Evolutionary conservation across 2,329 filamentous ascomycete species (phyloP).

Genomic region (Phoma sp.): DNA sequence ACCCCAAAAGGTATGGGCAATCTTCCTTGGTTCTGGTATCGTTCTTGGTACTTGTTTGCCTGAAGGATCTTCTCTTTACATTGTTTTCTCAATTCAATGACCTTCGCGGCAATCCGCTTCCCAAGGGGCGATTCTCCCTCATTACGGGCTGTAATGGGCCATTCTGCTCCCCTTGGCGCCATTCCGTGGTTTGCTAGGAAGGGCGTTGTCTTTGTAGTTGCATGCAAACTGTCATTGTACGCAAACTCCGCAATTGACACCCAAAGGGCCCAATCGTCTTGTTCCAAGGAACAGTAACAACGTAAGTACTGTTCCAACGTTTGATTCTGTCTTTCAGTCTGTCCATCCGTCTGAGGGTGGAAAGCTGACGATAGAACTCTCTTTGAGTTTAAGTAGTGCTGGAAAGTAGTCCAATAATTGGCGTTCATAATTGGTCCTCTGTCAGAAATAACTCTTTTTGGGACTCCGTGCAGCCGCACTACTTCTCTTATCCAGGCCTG

Average conservation of each 20-base stretch:
- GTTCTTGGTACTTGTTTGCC: neutral
- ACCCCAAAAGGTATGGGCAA: neutral
- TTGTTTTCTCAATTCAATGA: neutral
- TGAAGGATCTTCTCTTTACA: neutral
- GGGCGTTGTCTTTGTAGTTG: neutral
- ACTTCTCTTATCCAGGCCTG: neutral
- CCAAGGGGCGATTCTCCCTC: neutral
- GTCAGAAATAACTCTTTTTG: neutral
- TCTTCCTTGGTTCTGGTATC: neutral
- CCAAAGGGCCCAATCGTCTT: neutral
- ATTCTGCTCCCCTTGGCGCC: neutral
- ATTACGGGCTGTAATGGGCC: neutral
- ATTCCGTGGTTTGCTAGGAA: neutral
- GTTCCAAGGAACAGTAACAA: neutral
- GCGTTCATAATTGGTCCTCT: neutral
- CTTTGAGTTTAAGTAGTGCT: neutral
- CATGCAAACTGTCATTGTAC: neutral
- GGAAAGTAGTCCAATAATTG: neutral
- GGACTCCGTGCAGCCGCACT: neutral
- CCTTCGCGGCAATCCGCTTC: neutral
- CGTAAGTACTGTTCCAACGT: neutral
- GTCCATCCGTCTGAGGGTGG: neutral
- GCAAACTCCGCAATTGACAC: neutral
- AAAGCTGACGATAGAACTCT: neutral
- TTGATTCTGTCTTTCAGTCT: neutral